Percentiles rank a stretch among this genome's conserved stretches.
These are phyloP conservation scores for Taphrina wiesneri DNA, from an alignment of 1,139 yeast species.

Conservation along the genomic window DNA sequence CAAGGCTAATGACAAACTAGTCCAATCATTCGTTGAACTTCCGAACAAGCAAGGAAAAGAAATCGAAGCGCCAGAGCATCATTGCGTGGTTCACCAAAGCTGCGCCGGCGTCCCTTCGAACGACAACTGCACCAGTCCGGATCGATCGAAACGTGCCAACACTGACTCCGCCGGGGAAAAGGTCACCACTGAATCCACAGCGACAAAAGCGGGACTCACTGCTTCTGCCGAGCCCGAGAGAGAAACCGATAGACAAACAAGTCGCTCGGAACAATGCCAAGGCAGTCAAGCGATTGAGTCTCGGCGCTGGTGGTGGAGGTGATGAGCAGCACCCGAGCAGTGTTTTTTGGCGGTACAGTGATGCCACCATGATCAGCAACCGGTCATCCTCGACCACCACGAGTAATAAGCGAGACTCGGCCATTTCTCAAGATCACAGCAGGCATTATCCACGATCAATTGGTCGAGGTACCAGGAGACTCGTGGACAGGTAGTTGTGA, in stretches of 20 bases:
- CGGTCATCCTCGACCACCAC: background rate
- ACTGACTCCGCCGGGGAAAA: background rate
- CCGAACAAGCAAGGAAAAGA: background rate
- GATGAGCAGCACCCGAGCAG: background rate
- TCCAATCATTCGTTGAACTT: background rate
- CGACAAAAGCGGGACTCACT: background rate
- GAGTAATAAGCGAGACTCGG: background rate
- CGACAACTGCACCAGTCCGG: background rate
- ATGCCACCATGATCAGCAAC: conserved; percentile 2
- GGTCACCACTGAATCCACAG: background rate
- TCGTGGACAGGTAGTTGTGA: background rate
- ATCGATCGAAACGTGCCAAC: background rate
- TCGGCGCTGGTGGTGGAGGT: background rate
- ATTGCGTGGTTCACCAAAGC: conserved; percentile 5
- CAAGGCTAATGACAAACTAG: background rate
- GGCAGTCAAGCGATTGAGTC: background rate
- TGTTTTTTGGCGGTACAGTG: conserved; percentile 10
- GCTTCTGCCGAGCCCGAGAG: background rate
- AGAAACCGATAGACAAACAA: background rate
- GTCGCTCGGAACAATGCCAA: background rate
- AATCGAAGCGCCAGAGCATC: conserved; percentile 10
- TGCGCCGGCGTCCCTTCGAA: background rate
- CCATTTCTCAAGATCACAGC: background rate
- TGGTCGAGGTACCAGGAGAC: background rate
- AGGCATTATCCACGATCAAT: background rate